Conservation (phyloP, 2,329 filamentous ascomycete genomes). For the Pseudocercospora vitis region DNA sequence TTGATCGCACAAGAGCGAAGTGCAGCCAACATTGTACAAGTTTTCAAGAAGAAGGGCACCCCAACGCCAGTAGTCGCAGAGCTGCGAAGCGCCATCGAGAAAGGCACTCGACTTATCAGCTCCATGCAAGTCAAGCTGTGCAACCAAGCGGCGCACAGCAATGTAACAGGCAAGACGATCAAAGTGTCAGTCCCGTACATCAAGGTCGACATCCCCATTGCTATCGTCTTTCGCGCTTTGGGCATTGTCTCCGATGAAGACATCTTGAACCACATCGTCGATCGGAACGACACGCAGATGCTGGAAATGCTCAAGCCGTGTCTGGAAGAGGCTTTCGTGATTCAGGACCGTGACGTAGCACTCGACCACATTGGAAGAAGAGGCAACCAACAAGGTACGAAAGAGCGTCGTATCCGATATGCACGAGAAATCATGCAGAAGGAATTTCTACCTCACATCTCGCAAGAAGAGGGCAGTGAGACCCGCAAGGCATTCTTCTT, state of each 20-base stretch:
- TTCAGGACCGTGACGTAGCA: slow-evolving; percentile 92
- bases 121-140: slow-evolving; percentile 89
- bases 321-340: slow-evolving; percentile 93
- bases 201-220: slow-evolving; percentile 89
- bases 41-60: slow-evolving; percentile 98
- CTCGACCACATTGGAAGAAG: slow-evolving; percentile 94
- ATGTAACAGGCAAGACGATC: slow-evolving; percentile 83
- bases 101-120: slow-evolving; percentile 91
- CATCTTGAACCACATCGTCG: slow-evolving; percentile 95
- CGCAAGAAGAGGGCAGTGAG: slow-evolving; percentile 89
- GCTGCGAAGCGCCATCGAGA: slow-evolving; percentile 93
- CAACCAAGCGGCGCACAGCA: slow-evolving; percentile 48
- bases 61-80: slow-evolving; percentile 92
- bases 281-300: slow-evolving; percentile 93
- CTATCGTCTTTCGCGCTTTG: slow-evolving; percentile 90
- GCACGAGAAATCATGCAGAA: slow-evolving; percentile 95
- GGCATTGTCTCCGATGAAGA: slow-evolving; percentile 97
- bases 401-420: slow-evolving; percentile 86
- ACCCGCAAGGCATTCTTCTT: slow-evolving; percentile 97
- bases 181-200: slow-evolving; percentile 91
- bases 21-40: slow-evolving; percentile 97
- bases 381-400: slow-evolving; percentile 72
- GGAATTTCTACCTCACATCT: slow-evolving; percentile 94
- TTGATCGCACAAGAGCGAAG: slow-evolving; percentile 96
- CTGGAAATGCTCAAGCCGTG: slow-evolving; percentile 95